These are phyloP conservation scores for Nicotiana tomentosiformis DNA, from an alignment of 257 asterid genomes.

Conservation along the genomic window DNA sequence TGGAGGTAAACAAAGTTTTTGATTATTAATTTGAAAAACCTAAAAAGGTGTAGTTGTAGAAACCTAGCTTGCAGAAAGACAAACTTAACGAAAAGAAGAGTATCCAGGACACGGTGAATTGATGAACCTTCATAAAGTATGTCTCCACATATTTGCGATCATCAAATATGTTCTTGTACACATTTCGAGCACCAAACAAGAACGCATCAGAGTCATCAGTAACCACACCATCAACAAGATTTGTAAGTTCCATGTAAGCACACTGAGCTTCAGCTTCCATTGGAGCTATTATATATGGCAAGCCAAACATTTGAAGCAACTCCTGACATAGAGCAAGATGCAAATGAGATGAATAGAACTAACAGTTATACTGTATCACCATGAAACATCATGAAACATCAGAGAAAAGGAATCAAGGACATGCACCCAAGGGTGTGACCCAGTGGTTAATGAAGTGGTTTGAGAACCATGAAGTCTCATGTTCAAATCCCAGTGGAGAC, in stretches of 20 bases:
- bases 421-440: no score
- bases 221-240: slow-evolving; percentile 95
- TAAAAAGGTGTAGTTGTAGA: background rate
- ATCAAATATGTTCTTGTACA: slow-evolving; percentile 90
- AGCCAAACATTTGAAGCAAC: slow-evolving; percentile 96
- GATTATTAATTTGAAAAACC: background rate
- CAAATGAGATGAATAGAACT: background rate
- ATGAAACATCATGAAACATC: background rate
- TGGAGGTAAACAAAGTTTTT: background rate
- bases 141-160: slow-evolving; percentile 97
- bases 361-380: background rate
- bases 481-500: no score
- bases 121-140: slow-evolving; percentile 81
- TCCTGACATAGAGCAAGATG: slow-evolving; percentile 47
- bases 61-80: slow-evolving; percentile 4
- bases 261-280: slow-evolving; percentile 99
- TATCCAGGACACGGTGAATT: background rate
- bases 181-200: slow-evolving; percentile 84
- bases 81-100: background rate
- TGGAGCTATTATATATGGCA: slow-evolving; percentile 93
- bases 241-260: slow-evolving; percentile 79
- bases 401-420: background rate
- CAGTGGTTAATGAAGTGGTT: no score
- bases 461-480: no score
- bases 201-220: slow-evolving; percentile 95